Conservation (phyloP, 2,329 filamentous ascomycete species). For the Aspergillus tanneri region DNA sequence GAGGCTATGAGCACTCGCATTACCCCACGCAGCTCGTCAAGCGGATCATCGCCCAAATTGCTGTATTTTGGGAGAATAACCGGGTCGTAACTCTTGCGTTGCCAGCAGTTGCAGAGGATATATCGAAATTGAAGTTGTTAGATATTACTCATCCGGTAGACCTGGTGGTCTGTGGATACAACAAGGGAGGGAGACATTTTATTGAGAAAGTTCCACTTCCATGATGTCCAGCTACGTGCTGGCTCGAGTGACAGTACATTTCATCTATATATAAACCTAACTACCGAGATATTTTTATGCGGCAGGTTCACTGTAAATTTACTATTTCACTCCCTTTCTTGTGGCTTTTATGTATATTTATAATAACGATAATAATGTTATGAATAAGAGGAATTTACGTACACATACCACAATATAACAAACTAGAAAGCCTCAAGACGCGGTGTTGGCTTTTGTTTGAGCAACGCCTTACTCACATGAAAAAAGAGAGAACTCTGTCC, state of each 20-base stretch:
- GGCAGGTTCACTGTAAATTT: too few species aligned
- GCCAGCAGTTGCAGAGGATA: slow-evolving; percentile 14
- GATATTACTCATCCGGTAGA: slow-evolving; percentile 11
- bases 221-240: too few species aligned
- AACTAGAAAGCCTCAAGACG: too few species aligned
- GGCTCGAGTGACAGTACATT: background rate
- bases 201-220: slow-evolving; percentile 3
- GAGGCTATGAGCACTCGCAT: slow-evolving; percentile 26
- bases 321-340: too few species aligned
- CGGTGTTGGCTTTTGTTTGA: too few species aligned
- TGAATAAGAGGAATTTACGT: too few species aligned
- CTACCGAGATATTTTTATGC: background rate
- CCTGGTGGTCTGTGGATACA: slow-evolving; percentile 10
- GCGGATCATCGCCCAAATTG: slow-evolving; percentile 18
- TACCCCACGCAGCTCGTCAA: slow-evolving; percentile 24
- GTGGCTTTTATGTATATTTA: too few species aligned
- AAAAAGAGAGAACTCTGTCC: too few species aligned
- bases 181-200: background rate
- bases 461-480: too few species aligned
- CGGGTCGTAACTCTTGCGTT: slow-evolving; percentile 1
- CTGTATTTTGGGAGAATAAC: slow-evolving; percentile 7
- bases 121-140: slow-evolving; percentile 12
- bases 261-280: background rate
- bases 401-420: too few species aligned
- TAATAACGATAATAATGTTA: too few species aligned